Evolutionary conservation across 2,329 filamentous ascomycete genomes (phyloP).

Genomic region (Boeremia exigua): DNA sequence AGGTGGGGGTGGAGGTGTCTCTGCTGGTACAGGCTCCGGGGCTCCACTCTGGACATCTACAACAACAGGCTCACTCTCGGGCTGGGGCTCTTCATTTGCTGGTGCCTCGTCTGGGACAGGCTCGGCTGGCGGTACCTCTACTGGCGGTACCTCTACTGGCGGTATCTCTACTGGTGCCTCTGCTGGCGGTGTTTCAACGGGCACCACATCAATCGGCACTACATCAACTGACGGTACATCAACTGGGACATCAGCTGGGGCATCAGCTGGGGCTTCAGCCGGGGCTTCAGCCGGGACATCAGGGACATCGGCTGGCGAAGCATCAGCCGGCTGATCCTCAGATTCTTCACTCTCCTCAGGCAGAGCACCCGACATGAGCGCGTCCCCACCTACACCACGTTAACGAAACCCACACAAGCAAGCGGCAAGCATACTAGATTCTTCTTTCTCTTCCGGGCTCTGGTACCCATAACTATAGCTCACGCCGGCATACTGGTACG

Average conservation of each 20-base stretch:
- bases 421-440: conserved; percentile 5
- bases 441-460: conserved; percentile 23
- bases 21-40: conserved; percentile 14
- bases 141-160: too few relatives aligned
- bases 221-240: not conserved
- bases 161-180: not conserved
- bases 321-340: too few relatives aligned
- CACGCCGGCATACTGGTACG: conserved; percentile 10
- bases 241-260: too few relatives aligned
- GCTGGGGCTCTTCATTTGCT: conserved; percentile 15
- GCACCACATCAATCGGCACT: not conserved
- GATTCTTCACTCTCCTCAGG: too few relatives aligned
- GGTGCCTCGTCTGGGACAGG: conserved; percentile 10
- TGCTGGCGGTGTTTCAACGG: not conserved
- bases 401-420: not conserved
- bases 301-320: too few relatives aligned
- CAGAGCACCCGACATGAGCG: conserved; percentile 18
- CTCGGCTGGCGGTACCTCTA: conserved; percentile 9
- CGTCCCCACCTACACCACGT: conserved; percentile 28
- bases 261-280: too few relatives aligned
- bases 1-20: not conserved
- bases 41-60: conserved; percentile 36
- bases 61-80: conserved; percentile 20
- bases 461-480: conserved; percentile 18
- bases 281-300: too few relatives aligned